Conservation (phyloP, 2,329 filamentous ascomycete genomes). For the Coniella lustricola region DNA sequence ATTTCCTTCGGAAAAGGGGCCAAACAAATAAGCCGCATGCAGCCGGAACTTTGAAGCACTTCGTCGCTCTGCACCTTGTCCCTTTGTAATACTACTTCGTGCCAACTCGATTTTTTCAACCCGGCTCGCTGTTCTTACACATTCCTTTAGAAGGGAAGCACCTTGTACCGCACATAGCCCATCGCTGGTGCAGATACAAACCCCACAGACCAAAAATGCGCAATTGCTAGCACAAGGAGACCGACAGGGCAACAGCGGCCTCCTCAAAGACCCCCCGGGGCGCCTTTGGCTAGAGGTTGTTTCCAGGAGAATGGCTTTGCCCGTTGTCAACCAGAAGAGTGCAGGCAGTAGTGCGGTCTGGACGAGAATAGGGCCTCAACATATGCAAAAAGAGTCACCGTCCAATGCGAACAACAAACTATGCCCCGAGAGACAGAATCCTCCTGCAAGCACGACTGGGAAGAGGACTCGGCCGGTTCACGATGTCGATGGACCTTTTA, state of each 20-base stretch:
- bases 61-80: too few relatives aligned
- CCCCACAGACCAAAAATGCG: background rate
- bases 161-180: background rate
- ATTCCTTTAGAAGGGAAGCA: background rate
- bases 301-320: background rate
- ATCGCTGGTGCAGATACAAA: background rate
- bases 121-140: background rate
- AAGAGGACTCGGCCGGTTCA: constrained; percentile 47
- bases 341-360: background rate
- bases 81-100: too few relatives aligned
- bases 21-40: too few relatives aligned
- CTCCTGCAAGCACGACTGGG: background rate
- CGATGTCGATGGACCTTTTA: constrained; percentile 54
- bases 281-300: background rate
- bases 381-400: background rate
- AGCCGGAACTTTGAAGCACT: too few relatives aligned
- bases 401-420: background rate
- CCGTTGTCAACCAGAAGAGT: background rate
- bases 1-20: too few relatives aligned
- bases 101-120: background rate
- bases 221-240: background rate
- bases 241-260: background rate
- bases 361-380: background rate
- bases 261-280: background rate
- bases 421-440: background rate